phyloP scores from a whole-genome alignment of 2,329 filamentous ascomycete species.

The Aspergillus brunneoviolaceus region DNA sequence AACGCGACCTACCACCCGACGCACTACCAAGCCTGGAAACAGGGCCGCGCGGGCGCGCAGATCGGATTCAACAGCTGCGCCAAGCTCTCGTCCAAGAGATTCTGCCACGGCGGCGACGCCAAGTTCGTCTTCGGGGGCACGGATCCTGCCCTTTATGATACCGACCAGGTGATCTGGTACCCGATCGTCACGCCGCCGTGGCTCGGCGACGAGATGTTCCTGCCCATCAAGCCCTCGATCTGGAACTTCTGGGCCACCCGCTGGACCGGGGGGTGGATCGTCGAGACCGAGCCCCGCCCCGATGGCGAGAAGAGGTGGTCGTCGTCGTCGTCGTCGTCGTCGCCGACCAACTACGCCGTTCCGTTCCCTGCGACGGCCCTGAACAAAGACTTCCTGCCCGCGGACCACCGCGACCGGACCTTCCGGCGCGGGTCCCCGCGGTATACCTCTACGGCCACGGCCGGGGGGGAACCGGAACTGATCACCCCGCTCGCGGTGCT shows the following conservation, averaged over 20 bases:
- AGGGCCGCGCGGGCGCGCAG: background rate
- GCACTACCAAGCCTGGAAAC: background rate
- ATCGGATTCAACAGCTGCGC: background rate
- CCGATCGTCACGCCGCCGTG: background rate
- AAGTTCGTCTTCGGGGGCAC: background rate
- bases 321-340: no score
- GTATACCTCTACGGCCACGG: no score
- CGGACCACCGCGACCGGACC: no score
- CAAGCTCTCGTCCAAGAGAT: background rate
- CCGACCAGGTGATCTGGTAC: background rate
- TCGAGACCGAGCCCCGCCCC: no score
- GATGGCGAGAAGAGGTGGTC: no score
- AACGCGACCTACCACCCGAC: slow-evolving; percentile 1
- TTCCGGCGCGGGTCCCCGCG: no score
- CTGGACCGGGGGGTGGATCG: slow-evolving; percentile 1
- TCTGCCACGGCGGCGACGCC: background rate
- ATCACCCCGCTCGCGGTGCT: background rate
- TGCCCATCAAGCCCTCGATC: background rate
- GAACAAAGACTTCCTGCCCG: no score
- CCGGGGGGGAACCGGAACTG: no score
- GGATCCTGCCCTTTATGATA: background rate
- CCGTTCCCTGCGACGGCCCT: no score
- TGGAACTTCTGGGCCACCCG: background rate
- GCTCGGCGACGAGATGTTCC: background rate
- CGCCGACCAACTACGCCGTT: no score